These are phyloP conservation scores for Vitis hybrid DNA, from an alignment of 177 flowering plant species.

Conservation along the genomic window DNA sequence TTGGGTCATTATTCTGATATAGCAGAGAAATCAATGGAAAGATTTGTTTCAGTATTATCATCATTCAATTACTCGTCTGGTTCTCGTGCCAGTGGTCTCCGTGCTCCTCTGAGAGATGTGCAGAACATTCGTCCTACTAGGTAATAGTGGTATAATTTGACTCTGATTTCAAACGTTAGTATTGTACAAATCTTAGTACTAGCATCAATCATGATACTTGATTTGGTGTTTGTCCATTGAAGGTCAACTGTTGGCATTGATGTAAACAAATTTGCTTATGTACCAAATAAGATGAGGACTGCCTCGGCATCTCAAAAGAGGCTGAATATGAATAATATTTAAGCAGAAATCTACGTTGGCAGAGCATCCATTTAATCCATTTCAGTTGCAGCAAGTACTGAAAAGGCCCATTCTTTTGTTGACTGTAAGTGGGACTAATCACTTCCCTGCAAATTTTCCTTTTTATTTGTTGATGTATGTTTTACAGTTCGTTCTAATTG, in stretches of 20 bases:
- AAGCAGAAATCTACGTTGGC: conserved; percentile 1
- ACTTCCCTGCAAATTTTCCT: neutral
- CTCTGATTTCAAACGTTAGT: neutral
- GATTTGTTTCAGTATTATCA: conserved; percentile 72
- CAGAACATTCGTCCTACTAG: conserved; percentile 45
- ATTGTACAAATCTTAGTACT: neutral
- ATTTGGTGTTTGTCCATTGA: conserved; percentile 9
- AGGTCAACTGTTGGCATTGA: conserved; percentile 41
- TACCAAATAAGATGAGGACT: conserved; percentile 39
- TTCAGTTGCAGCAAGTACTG: neutral
- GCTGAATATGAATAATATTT: conserved; percentile 19
- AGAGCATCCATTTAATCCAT: conserved; percentile 3
- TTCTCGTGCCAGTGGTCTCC: conserved; percentile 97
- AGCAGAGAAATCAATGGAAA: conserved; percentile 87
- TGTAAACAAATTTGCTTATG: conserved; percentile 53
- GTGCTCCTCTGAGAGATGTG: conserved; percentile 88
- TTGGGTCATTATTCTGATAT: conserved; percentile 64
- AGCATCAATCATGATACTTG: neutral
- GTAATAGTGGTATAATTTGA: conserved; percentile 25
- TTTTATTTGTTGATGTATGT: neutral
- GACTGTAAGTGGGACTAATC: conserved; percentile 2
- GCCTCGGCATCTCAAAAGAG: conserved; percentile 22
- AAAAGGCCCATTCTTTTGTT: neutral
- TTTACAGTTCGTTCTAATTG: neutral
- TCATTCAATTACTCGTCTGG: conserved; percentile 72